phyloP scores from a whole-genome alignment of 1,139 yeast genomes.

The Insectozyma bohioensis region DNA sequence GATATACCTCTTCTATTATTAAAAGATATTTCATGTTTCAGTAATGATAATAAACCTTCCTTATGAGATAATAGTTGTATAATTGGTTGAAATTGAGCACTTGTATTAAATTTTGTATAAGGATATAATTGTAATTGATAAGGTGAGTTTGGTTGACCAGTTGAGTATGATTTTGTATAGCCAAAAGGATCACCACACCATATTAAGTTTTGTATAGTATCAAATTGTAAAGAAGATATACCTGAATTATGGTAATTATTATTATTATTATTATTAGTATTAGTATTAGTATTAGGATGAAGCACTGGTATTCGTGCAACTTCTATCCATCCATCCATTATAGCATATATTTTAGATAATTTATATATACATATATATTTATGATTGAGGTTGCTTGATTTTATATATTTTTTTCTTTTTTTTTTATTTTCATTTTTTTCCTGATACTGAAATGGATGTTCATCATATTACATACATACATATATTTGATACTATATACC shows the following conservation, averaged over 20 bases:
- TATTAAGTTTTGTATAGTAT: slow-evolving; percentile 65
- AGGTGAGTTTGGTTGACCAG: slow-evolving; percentile 16
- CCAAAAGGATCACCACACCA: slow-evolving; percentile 81
- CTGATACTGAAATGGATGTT: too few relatives aligned
- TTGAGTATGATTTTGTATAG: slow-evolving; percentile 31
- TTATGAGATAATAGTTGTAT: slow-evolving; percentile 52
- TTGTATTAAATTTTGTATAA: slow-evolving; percentile 53
- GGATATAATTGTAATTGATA: slow-evolving; percentile 34
- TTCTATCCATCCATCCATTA: slow-evolving; percentile 45
- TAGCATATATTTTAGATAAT: not conserved
- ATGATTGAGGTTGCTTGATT: too few relatives aligned
- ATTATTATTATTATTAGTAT: not conserved
- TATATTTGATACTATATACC: too few relatives aligned
- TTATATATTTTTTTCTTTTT: too few relatives aligned
- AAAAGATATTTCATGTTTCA: slow-evolving; percentile 51
- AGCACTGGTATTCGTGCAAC: slow-evolving; percentile 21
- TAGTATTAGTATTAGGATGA: slow-evolving; percentile 5
- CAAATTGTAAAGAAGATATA: slow-evolving; percentile 54
- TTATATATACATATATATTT: not conserved
- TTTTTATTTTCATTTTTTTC: too few relatives aligned
- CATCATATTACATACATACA: too few relatives aligned
- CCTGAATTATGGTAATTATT: slow-evolving; percentile 7
- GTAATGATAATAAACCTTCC: slow-evolving; percentile 60
- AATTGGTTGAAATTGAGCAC: slow-evolving; percentile 36
- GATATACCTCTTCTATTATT: slow-evolving; percentile 60